Percentiles rank a stretch among this genome's conserved stretches.
These are phyloP conservation scores for Hymenotorrendiella dingleyae DNA, from an alignment of 2,329 filamentous ascomycete species.

Conservation along the genomic window DNA sequence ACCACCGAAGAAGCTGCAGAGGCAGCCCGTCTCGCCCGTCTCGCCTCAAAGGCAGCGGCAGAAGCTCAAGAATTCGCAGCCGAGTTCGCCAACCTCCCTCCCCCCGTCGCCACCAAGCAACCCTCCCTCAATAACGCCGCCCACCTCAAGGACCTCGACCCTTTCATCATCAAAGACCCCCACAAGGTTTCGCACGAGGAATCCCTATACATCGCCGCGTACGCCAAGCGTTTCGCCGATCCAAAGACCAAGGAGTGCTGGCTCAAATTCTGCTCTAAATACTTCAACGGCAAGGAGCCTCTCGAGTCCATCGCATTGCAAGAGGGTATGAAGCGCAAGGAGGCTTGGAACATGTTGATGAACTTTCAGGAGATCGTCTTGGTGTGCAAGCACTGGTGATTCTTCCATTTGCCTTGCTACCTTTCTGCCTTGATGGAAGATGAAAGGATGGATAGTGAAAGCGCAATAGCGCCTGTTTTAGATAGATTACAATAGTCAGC, in stretches of 20 bases:
- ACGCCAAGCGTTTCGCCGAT: slow-evolving; percentile 43
- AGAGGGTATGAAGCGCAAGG: slow-evolving; percentile 81
- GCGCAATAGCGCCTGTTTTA: no score
- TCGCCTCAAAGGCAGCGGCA: slow-evolving; percentile 47
- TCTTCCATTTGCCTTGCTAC: not conserved
- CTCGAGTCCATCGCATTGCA: slow-evolving; percentile 82
- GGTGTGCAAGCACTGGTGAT: slow-evolving; percentile 63
- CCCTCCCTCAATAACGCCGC: slow-evolving; percentile 51
- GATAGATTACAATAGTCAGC: no score
- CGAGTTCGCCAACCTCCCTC: slow-evolving; percentile 26
- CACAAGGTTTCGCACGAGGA: slow-evolving; percentile 74
- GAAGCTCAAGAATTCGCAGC: slow-evolving; percentile 16
- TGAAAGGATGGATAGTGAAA: no score
- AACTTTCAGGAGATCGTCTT: slow-evolving; percentile 64
- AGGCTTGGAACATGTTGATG: slow-evolving; percentile 61
- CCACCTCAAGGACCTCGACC: slow-evolving; percentile 51
- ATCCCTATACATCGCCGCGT: slow-evolving; percentile 63
- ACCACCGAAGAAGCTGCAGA: slow-evolving; percentile 53
- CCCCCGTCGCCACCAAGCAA: slow-evolving; percentile 45
- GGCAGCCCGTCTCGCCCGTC: slow-evolving; percentile 53
- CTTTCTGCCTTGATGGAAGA: no score
- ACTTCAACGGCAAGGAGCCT: slow-evolving; percentile 81
- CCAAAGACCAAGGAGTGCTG: slow-evolving; percentile 58
- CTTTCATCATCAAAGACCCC: slow-evolving; percentile 70
- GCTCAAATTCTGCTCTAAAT: slow-evolving; percentile 64